These are phyloP conservation scores for Aethionema arabicum DNA, from an alignment of 345 rosid genomes.

Conservation along the genomic window DNA sequence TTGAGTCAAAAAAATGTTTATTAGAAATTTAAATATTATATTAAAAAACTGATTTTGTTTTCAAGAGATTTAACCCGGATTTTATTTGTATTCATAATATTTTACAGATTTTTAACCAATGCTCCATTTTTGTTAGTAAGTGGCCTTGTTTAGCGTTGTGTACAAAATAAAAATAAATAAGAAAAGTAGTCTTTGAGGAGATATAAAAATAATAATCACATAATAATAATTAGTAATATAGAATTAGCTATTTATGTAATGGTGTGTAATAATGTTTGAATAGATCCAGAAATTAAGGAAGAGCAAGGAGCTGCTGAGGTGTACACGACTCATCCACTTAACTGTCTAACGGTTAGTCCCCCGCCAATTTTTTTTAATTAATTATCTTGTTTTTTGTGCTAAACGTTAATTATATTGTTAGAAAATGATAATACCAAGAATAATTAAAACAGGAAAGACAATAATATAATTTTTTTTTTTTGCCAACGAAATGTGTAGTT, in stretches of 20 bases:
- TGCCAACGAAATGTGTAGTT: slow-evolving; percentile 6
- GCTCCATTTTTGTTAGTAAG: too few species aligned
- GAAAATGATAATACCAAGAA: neutral
- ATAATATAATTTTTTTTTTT: neutral
- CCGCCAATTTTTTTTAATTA: slow-evolving; percentile 2
- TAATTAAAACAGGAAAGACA: slow-evolving; percentile 2
- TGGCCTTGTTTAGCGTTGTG: too few species aligned
- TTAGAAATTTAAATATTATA: neutral
- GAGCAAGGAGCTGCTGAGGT: slow-evolving; percentile 24
- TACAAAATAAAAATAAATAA: too few species aligned
- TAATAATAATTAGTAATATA: too few species aligned
- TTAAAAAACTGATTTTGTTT: too few species aligned
- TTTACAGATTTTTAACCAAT: too few species aligned
- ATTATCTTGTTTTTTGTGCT: neutral
- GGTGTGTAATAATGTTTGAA: neutral
- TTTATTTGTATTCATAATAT: too few species aligned
- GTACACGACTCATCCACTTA: slow-evolving; percentile 34
- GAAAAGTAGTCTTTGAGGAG: too few species aligned
- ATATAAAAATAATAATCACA: too few species aligned
- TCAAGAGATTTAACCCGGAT: neutral
- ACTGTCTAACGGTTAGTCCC: slow-evolving; percentile 26
- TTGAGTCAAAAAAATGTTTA: too few species aligned
- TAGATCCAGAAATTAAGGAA: slow-evolving; percentile 29
- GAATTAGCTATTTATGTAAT: neutral
- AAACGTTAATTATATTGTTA: too few species aligned